A percentile compares a stretch with the other conserved stretches of the same genome.
phyloP scores from a whole-genome alignment of 768 basidiomycete species.

The Kwoniella heveanensis region DNA sequence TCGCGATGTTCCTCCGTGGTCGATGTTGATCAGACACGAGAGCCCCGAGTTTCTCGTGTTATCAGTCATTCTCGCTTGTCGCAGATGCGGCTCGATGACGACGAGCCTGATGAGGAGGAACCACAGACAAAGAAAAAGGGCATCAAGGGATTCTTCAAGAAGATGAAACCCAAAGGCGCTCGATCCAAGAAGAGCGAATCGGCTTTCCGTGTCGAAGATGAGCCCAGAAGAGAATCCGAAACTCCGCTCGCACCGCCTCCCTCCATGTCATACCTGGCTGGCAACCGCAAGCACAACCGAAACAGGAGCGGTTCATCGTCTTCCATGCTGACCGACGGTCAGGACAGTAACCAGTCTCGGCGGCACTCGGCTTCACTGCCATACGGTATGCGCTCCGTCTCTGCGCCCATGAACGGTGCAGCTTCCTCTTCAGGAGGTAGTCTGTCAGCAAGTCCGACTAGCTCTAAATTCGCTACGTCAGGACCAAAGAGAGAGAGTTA shows the following conservation, averaged over 20 bases:
- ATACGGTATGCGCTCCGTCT: slow-evolving; percentile 43
- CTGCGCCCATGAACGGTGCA: slow-evolving; percentile 41
- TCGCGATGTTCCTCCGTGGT: slow-evolving; percentile 38
- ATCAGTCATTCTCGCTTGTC: slow-evolving; percentile 38
- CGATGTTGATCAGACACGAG: slow-evolving; percentile 7
- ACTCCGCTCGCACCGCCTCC: slow-evolving; percentile 85
- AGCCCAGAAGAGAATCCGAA: slow-evolving; percentile 23
- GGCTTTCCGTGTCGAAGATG: slow-evolving; percentile 5
- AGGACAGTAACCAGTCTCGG: slow-evolving; percentile 6
- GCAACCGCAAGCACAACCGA: slow-evolving; percentile 36
- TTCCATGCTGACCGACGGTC: slow-evolving; percentile 36
- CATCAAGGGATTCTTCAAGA: slow-evolving; percentile 55
- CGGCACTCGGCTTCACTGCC: slow-evolving; percentile 16
- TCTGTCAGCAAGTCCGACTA: slow-evolving; percentile 45
- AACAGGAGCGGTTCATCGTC: slow-evolving; percentile 39
- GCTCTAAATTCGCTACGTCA: slow-evolving; percentile 37
- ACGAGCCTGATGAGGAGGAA: slow-evolving; percentile 26
- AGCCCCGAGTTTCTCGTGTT: slow-evolving; percentile 15
- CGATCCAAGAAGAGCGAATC: slow-evolving; percentile 20
- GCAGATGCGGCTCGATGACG: slow-evolving; percentile 27
- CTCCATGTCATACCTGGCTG: slow-evolving; percentile 81
- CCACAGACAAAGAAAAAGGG: slow-evolving; percentile 54
- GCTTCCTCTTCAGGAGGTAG: slow-evolving; percentile 42
- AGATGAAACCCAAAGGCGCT: slow-evolving; percentile 44
- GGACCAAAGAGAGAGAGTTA: slow-evolving; percentile 36